Percentiles rank a stretch among this genome's conserved stretches.
Evolutionary conservation across 805 yeast genomes (phyloP).

Genomic region (Ascoidea rubescens): DNA sequence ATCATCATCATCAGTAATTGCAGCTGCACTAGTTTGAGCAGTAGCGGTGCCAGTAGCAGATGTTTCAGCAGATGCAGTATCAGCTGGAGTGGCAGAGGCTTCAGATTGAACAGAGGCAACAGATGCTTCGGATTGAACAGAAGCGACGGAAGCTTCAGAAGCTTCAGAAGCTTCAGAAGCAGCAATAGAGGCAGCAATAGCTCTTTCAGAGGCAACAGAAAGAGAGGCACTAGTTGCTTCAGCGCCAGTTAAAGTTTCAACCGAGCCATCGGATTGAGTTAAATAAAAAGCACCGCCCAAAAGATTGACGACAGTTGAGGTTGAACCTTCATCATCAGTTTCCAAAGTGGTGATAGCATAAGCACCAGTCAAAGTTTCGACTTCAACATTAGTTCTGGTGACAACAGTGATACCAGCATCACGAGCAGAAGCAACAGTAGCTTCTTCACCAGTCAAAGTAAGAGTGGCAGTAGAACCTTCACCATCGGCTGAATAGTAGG

Average conservation of each 20-base stretch:
- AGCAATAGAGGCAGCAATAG: slow-evolving; percentile 13
- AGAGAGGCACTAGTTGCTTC: slow-evolving; percentile 1
- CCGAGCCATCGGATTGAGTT: background rate
- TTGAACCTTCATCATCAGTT: background rate
- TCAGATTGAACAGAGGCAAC: background rate
- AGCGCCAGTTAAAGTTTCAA: slow-evolving; percentile 1
- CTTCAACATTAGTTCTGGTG: background rate
- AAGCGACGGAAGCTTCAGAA: slow-evolving; percentile 14
- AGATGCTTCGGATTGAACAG: slow-evolving; percentile 11
- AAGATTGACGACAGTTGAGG: background rate
- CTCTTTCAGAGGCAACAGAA: slow-evolving; percentile 1
- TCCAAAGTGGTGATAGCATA: background rate
- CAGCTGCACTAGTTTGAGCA: slow-evolving; percentile 9
- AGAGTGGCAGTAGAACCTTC: background rate
- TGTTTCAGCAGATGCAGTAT: slow-evolving; percentile 12
- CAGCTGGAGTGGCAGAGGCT: slow-evolving; percentile 19
- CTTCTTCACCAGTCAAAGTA: background rate
- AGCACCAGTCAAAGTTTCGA: background rate
- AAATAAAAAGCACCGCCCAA: background rate
- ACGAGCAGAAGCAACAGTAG: background rate
- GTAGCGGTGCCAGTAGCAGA: slow-evolving; percentile 8
- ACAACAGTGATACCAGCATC: background rate
- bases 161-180: slow-evolving; percentile 16
- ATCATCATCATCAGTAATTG: slow-evolving; percentile 12
- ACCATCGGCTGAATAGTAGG: too few relatives aligned